Conservation (phyloP, 2,329 filamentous ascomycete genomes). For the Leptographium wingfieldii region DNA sequence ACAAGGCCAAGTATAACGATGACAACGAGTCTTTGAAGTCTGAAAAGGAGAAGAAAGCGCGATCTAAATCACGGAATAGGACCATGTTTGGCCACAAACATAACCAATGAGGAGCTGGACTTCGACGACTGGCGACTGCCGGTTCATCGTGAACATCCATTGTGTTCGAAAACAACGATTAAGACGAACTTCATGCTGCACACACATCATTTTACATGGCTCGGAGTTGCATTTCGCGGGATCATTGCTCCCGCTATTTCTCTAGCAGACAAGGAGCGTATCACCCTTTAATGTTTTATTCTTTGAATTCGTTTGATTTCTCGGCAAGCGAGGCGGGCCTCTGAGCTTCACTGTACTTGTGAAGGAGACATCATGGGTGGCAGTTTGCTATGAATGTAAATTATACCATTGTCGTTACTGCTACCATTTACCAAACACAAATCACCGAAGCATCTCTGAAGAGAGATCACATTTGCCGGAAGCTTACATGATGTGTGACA, state of each 20-base stretch:
- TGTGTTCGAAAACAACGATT: not conserved
- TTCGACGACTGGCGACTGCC: no score
- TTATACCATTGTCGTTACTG: conserved; percentile 1
- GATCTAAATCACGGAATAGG: conserved; percentile 65
- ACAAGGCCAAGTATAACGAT: conserved; percentile 86
- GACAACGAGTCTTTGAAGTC: conserved; percentile 27
- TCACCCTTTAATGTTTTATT: not conserved
- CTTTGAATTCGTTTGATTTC: not conserved
- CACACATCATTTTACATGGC: not conserved
- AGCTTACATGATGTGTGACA: not conserved
- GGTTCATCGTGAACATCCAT: not conserved
- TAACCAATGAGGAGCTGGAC: not conserved
- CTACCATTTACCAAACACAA: not conserved
- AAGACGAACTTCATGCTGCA: not conserved
- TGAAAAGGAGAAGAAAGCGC: conserved; percentile 50
- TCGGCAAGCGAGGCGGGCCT: not conserved
- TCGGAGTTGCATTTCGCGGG: not conserved
- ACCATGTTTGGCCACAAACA: conserved; percentile 48
- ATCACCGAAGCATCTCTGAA: not conserved
- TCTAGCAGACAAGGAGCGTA: not conserved
- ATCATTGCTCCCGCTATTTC: not conserved
- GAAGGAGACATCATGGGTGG: not conserved
- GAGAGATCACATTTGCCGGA: not conserved
- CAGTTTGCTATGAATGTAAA: not conserved
- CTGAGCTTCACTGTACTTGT: not conserved